Base-by-base conservation (phyloP, 176 grass and related monocot genomes). In the Themeda triandra region DNA sequence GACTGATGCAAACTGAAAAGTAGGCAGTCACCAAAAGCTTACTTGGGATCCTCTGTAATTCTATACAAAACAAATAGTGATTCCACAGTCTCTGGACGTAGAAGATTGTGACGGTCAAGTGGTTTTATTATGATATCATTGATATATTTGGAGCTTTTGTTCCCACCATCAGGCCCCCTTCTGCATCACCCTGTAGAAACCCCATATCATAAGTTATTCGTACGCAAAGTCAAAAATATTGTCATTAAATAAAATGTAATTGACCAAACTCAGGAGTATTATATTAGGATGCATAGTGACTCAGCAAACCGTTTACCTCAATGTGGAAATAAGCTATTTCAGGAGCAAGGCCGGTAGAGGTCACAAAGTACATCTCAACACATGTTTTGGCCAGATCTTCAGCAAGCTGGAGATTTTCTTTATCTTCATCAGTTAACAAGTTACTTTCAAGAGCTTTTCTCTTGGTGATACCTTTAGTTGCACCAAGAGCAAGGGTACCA, bases 41-140 rank as follows among this genome's bases (percentile, higher is more conserved):
- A 98, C 93, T 95, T 98, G 39, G 91, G 81, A 81, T 98, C 93
- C 84, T 93, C 96, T 46, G 93, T 98, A 56, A 98, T 92, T 82
- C 93, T 88, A 69, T 95, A 45, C 80, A 98, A 82, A 90, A 95
- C 88, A 91, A 98, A 95, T 54, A 95, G 87, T 58, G 95, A 98
- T 85, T 98, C 96, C 70, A 98, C 87, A 44, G 96, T 98, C 91
- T 98, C 96, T 63, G 96, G 96, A n/a, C 96, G 96, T 74, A 98
- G 83, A 81, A 98, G 89, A 82, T 95, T 98, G 88, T 98, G 93
- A 69, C 86, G 93, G 78, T 98, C 96, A 83, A 92, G 86, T 68
- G 85, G 86, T 75, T 92, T 98, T 51, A 94, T 98, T 80, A 89
- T 92, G 24, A 98, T 92, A 59, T 98, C 91, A 75, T 90, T 92